phyloP scores from a whole-genome alignment of 2,329 filamentous ascomycete genomes.

The Pseudofabraea citricarpa region DNA sequence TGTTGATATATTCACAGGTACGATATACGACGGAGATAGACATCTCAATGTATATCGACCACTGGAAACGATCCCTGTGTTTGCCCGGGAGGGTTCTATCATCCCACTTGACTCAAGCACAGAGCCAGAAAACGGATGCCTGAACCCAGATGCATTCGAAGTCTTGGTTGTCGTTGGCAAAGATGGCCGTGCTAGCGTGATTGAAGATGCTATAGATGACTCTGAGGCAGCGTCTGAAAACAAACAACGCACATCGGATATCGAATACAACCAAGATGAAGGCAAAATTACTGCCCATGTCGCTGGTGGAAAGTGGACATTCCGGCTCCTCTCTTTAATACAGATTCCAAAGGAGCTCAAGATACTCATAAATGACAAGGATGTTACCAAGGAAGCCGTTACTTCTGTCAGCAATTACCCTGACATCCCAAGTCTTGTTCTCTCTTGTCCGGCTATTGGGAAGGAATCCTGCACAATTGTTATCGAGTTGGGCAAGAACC shows the following conservation, averaged over 20 bases:
- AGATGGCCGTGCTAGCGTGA: constrained; percentile 42
- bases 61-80: constrained; percentile 45
- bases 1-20: constrained; percentile 54
- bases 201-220: constrained; percentile 36
- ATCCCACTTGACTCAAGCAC: constrained; percentile 45
- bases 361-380: background rate
- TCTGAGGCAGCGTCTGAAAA: constrained; percentile 4
- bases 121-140: constrained; percentile 40
- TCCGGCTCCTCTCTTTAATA: background rate
- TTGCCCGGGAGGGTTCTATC: constrained; percentile 52
- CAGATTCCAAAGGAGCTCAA: background rate
- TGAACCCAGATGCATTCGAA: constrained; percentile 42
- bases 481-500: background rate
- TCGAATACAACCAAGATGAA: constrained; percentile 8
- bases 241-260: constrained; percentile 2
- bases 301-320: background rate
- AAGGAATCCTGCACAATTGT: background rate
- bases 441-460: background rate
- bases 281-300: background rate
- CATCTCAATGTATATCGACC: constrained; percentile 45
- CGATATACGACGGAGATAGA: constrained; percentile 52
- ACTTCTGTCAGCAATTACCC: background rate
- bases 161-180: constrained; percentile 42
- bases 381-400: background rate
- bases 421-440: background rate